Base-by-base conservation (phyloP, 164 flowering plant species). In the Kalanchoe fedtschenkoi region DNA sequence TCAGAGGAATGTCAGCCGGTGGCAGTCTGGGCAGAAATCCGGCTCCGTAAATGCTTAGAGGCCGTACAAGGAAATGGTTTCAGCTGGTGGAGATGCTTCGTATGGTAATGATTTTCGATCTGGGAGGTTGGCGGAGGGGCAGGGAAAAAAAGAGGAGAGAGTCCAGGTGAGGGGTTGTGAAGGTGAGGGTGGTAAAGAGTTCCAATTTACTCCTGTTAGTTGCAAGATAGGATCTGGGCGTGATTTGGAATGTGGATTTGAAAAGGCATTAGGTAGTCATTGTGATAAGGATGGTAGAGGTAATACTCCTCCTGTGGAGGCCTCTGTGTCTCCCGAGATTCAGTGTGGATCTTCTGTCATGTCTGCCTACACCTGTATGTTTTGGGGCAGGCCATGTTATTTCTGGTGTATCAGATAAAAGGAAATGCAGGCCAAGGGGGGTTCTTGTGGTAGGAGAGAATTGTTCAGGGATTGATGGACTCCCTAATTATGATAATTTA, bases 361-460 rank as follows among this genome's bases (percentile, higher is more conserved):
- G 65, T 29, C 65, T 34, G 55, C 60, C 63, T 1, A 75, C 85
- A 7, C 75, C 85, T 38, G 65, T 80, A 62, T 86, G 91, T 72
- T 88, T 80, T 70, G 89, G 72, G 37, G 88, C 91, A 38, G 95
- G 96, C 4, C 77, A 87, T 74, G 63, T 83, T 58, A 21, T 92
- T 28, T 82, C 88, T 37, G 91, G 95, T 11, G 76, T 89, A 17
- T 62, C 77, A 30, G 96, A 89, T 68, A 92, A 75, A 66, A 76
- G 95, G 64, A 92, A 92, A 68, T 92, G 96, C 67, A 83, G 82
- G 69, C 79, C 95, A 51, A 87, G 83, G 72, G 96, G 96, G 47
- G 66, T 87, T 6, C 82, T 91, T 16, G 72, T 77, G 57, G 82
- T 81, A 14, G 83, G 76, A 37, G 81, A 74, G 6, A 68, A 68